A percentile compares a stretch with the other conserved stretches of the same genome.
These are phyloP conservation scores for Mercurialis annua DNA, from an alignment of 345 rosid species.

Conservation along the genomic window DNA sequence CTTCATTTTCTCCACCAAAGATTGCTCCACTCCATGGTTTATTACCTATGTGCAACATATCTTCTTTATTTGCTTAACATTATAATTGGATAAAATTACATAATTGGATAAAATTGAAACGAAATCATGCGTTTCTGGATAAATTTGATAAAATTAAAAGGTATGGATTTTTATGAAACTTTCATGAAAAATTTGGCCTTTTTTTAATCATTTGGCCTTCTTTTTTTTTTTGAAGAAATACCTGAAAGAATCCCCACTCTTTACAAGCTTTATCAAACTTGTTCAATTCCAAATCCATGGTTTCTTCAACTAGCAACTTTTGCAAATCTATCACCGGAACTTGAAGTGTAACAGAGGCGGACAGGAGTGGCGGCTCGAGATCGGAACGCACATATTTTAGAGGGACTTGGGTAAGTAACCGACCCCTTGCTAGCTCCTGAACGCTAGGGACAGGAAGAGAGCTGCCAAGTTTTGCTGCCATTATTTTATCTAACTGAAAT, in stretches of 20 bases:
- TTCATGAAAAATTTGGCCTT: too few species aligned
- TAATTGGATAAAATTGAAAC: too few species aligned
- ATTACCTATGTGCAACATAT: not conserved
- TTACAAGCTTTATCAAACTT: conserved; percentile 10
- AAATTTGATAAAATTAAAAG: too few species aligned
- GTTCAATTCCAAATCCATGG: not conserved
- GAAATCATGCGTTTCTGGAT: too few species aligned
- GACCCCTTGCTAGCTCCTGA: conserved; percentile 5
- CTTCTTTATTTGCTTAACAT: too few species aligned
- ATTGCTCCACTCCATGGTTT: not conserved
- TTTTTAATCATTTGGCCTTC: too few species aligned
- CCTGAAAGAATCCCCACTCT: conserved; percentile 25
- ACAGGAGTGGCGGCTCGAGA: not conserved
- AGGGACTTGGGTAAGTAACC: not conserved
- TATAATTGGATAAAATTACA: too few species aligned
- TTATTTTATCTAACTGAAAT: too few species aligned
- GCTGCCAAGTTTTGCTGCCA: conserved; percentile 1
- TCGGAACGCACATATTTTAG: conserved; percentile 2
- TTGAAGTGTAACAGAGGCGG: not conserved
- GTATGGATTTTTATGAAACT: too few species aligned
- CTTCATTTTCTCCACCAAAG: conserved; percentile 3
- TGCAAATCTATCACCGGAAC: conserved; percentile 6
- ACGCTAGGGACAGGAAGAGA: conserved; percentile 15
- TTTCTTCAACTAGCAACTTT: not conserved
- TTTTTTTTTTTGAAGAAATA: too few species aligned